Evolutionary conservation across 2,329 filamentous ascomycete genomes (phyloP), one percentile per base, ranked within the genome.

Genomic region (Spiromastix sp.): DNA sequence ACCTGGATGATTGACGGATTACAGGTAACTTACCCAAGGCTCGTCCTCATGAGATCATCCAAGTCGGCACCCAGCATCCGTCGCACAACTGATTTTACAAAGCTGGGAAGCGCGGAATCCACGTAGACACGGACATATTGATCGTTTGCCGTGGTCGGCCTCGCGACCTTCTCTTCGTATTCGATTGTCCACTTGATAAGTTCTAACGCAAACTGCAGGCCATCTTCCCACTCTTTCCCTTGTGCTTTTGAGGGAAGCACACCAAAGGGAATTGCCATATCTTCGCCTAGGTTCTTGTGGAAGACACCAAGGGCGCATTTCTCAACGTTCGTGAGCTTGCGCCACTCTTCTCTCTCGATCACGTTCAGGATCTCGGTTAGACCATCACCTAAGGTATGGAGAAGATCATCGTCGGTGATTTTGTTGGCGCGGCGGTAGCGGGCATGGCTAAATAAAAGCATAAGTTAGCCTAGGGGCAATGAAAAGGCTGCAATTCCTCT

Each of bases 291-390:
- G 79, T 60, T 39, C 61, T 61, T 54, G 74, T 79, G 78, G 73
- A 83, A 50, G 74, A 71, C 4, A 66, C 72, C 28, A 66, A 76
- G 51, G 2, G 77, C 78, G 40, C 74, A 79, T 11, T 61, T 50
- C 51, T 85, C 81, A 57, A 83, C 67, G 2, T 74, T 68, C 5
- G 71, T 75, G 9, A 82, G 54, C 3, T 57, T 27, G 1, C 81
- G 68, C 79, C 79, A 85, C 49, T 85, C 81, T 45, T 73, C 77
- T 4, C 61, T 56, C 4, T 63, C 54, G n/a, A 77, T 66, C 63
- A 74, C 81, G 19, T 67, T 60, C 13, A 68, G 51, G 3, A 78
- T 77, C 50, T 83, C 77, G 2, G 66, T 59, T 24, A 77, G 64
- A 47, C 79, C 80, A 2, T 79, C 48, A 3, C 63, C 57, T 0